Conservation (phyloP, 2,329 filamentous ascomycete species). For the Thielaviopsis ethacetica region DNA sequence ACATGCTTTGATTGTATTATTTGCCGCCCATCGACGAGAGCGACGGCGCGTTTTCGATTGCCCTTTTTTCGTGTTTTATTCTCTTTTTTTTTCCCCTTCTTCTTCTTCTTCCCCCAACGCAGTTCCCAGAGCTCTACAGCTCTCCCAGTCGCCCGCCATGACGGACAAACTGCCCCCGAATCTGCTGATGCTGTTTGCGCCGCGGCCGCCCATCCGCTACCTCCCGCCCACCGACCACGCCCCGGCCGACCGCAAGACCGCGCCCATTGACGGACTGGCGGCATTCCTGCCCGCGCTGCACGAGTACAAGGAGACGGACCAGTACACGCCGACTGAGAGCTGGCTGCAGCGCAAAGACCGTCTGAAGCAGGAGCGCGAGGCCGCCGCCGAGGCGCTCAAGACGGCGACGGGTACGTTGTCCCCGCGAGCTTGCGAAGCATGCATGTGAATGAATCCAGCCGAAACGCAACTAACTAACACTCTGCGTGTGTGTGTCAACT, state of each 20-base stretch:
- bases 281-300: constrained; percentile 57
- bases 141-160: constrained; percentile 36
- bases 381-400: constrained; percentile 43
- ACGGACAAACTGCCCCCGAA: constrained; percentile 93
- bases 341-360: constrained; percentile 82
- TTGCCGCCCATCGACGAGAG: no score
- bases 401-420: constrained; percentile 23
- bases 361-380: constrained; percentile 64
- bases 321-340: constrained; percentile 72
- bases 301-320: constrained; percentile 62
- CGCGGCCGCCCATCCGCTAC: constrained; percentile 81
- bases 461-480: not conserved
- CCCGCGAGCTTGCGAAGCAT: not conserved
- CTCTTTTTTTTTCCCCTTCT: not conserved
- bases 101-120: not conserved
- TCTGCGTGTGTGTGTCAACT: constrained; percentile 1
- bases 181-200: constrained; percentile 84
- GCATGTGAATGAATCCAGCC: no score
- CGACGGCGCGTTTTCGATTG: not conserved
- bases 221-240: constrained; percentile 69
- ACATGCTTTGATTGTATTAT: no score
- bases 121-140: no score
- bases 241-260: constrained; percentile 65
- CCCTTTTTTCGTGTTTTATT: no score
- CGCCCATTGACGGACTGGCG: constrained; percentile 55